Conservation (phyloP, 2,329 filamentous ascomycete genomes). For the Emericellopsis cladophorae region DNA sequence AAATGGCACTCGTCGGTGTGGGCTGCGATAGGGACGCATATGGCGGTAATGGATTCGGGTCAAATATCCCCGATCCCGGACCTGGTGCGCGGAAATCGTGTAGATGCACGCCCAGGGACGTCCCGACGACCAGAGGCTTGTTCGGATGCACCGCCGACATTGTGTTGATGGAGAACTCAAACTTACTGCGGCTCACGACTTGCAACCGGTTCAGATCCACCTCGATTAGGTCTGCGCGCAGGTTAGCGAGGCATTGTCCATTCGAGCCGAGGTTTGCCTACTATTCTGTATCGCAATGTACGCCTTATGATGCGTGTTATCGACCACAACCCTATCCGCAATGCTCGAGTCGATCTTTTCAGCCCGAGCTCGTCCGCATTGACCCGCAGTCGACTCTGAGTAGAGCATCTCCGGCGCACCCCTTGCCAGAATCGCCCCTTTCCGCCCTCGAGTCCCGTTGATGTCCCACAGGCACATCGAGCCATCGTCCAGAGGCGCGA, state of each 20-base stretch:
- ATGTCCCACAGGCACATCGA: slow-evolving; percentile 82
- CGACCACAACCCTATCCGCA: slow-evolving; percentile 73
- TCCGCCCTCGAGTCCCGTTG: slow-evolving; percentile 36
- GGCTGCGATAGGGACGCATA: slow-evolving; percentile 70
- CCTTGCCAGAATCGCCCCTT: slow-evolving; percentile 51
- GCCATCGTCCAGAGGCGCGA: slow-evolving; percentile 75
- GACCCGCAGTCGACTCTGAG: slow-evolving; percentile 31
- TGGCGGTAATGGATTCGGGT: slow-evolving; percentile 35
- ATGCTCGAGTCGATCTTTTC: slow-evolving; percentile 61
- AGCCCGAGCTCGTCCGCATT: slow-evolving; percentile 29
- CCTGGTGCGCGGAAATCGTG: slow-evolving; percentile 55
- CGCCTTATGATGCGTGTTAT: slow-evolving; percentile 52
- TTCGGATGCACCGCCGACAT: slow-evolving; percentile 56
- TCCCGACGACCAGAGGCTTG: slow-evolving; percentile 72
- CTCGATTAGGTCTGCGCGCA: slow-evolving; percentile 49
- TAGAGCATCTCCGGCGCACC: slow-evolving; percentile 58
- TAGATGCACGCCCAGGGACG: slow-evolving; percentile 67
- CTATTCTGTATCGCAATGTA: slow-evolving; percentile 71
- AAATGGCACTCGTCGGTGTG: slow-evolving; percentile 71
- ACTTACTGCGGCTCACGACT: slow-evolving; percentile 56
- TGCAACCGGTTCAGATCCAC: slow-evolving; percentile 66
- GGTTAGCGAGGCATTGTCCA: not conserved
- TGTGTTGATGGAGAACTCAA: slow-evolving; percentile 73
- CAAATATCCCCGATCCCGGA: slow-evolving; percentile 26
- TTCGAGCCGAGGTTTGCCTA: slow-evolving; percentile 21